Percentiles rank a stretch among this genome's conserved stretches.
Evolutionary conservation across 202 grass and related monocot genomes (phyloP).

Genomic region (Elaeis oleifera): DNA sequence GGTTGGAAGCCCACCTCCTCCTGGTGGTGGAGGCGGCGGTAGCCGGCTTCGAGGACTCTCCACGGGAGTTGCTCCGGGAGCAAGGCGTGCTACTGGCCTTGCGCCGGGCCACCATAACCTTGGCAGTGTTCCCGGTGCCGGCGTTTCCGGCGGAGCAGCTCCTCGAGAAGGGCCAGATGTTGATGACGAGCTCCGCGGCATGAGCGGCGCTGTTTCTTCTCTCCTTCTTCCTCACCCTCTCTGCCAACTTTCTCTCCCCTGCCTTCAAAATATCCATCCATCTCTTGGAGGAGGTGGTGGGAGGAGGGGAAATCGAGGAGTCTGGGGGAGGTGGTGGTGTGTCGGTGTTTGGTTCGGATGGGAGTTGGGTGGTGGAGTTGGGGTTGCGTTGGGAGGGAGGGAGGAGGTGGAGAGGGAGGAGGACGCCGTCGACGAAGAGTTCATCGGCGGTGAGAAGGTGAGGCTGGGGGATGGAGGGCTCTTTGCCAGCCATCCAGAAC

Average conservation of each 20-base stretch:
- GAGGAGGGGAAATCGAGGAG: background rate
- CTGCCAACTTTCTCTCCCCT: slow-evolving; percentile 32
- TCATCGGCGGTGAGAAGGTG: slow-evolving; percentile 52
- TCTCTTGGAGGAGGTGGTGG: slow-evolving; percentile 26
- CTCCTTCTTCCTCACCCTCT: slow-evolving; percentile 24
- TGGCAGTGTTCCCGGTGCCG: slow-evolving; percentile 9
- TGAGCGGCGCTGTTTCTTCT: slow-evolving; percentile 14
- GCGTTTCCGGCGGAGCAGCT: slow-evolving; percentile 50
- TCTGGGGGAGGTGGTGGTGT: slow-evolving; percentile 2
- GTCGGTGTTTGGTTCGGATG: background rate
- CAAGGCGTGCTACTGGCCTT: slow-evolving; percentile 69
- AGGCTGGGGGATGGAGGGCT: slow-evolving; percentile 12
- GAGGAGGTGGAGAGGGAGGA: slow-evolving; percentile 41
- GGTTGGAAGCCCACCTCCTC: slow-evolving; percentile 56
- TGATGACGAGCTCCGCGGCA: slow-evolving; percentile 59
- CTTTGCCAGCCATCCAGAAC: slow-evolving; percentile 56
- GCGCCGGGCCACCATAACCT: slow-evolving; percentile 8
- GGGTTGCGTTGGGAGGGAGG: background rate
- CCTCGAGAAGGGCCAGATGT: slow-evolving; percentile 81
- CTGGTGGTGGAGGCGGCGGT: background rate
- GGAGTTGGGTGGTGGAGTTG: background rate
- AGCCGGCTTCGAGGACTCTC: slow-evolving; percentile 32
- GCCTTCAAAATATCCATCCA: slow-evolving; percentile 69
- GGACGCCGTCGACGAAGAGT: slow-evolving; percentile 59
- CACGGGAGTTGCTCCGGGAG: slow-evolving; percentile 66